Evolutionary conservation across 345 rosid genomes (phyloP).

Genomic region (Dovyalis caffra): DNA sequence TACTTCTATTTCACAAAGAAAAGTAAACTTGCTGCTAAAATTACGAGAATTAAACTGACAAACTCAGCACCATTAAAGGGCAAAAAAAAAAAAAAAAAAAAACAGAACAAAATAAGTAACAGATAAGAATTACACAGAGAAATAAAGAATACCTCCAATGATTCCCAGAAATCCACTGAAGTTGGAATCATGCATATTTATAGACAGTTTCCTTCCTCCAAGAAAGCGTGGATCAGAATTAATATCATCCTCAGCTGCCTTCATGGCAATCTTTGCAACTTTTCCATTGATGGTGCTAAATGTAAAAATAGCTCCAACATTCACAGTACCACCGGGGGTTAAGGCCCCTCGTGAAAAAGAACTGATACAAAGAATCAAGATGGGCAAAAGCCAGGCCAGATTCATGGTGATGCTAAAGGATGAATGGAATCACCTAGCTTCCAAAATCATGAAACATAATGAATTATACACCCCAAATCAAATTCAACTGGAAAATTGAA

Average conservation of each 20-base stretch:
- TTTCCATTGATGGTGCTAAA: conserved; percentile 43
- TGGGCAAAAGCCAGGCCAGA: conserved; percentile 40
- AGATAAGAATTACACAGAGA: no score
- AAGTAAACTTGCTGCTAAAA: not conserved
- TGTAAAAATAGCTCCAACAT: conserved; percentile 70
- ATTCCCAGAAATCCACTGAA: conserved; percentile 57
- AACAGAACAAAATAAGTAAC: no score
- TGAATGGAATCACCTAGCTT: conserved; percentile 32
- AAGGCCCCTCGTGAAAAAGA: conserved; percentile 38
- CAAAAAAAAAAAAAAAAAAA: not conserved
- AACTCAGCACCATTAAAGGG: not conserved
- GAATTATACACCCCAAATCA: not conserved
- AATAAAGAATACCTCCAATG: conserved; percentile 27
- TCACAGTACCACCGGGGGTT: conserved; percentile 34
- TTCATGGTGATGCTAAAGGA: conserved; percentile 38
- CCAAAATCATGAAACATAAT: conserved; percentile 11
- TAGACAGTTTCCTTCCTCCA: conserved; percentile 52
- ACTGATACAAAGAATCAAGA: conserved; percentile 35
- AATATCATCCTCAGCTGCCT: conserved; percentile 72
- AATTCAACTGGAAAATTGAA: not conserved
- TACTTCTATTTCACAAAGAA: not conserved
- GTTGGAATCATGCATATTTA: conserved; percentile 53
- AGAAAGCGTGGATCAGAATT: conserved; percentile 68
- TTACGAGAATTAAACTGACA: not conserved
- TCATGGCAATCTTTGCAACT: conserved; percentile 59